A percentile compares a stretch with the other conserved stretches of the same genome.
phyloP scores from a whole-genome alignment of 2,329 filamentous ascomycete species.

The Phialophora macrospora region DNA sequence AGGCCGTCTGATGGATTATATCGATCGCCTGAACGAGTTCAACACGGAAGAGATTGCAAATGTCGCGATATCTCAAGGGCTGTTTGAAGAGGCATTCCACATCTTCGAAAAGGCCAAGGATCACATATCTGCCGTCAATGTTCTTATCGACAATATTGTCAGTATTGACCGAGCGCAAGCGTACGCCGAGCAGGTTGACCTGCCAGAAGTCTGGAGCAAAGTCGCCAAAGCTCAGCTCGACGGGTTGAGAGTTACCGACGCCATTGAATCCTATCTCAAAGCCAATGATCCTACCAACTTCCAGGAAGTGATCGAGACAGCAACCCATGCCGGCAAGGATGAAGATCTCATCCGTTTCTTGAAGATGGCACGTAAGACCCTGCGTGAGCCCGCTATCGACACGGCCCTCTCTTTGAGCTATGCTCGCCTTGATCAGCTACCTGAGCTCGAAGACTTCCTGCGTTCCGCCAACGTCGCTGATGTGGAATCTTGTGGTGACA shows the following conservation, averaged over 20 bases:
- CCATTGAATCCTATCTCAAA: constrained; percentile 96
- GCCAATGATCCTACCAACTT: constrained; percentile 92
- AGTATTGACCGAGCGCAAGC: constrained; percentile 97
- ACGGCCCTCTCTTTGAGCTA: constrained; percentile 93
- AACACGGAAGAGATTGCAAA: constrained; percentile 89
- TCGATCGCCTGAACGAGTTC: constrained; percentile 87
- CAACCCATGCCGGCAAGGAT: constrained; percentile 93
- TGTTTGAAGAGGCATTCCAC: constrained; percentile 96
- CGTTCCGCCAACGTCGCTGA: constrained; percentile 92
- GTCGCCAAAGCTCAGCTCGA: constrained; percentile 98
- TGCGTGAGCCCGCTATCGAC: constrained; percentile 90
- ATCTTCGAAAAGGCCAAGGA: constrained; percentile 98
- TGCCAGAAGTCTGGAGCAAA: constrained; percentile 96
- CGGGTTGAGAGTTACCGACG: constrained; percentile 87
- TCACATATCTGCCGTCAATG: constrained; percentile 82
- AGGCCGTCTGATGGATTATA: constrained; percentile 91
- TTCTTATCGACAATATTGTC: constrained; percentile 93
- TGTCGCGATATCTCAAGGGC: constrained; percentile 90
- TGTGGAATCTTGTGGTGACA: constrained; percentile 95
- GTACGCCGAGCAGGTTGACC: constrained; percentile 91
- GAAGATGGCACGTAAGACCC: constrained; percentile 95
- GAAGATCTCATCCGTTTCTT: constrained; percentile 96
- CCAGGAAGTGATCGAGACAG: constrained; percentile 92
- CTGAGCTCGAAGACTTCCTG: constrained; percentile 95
- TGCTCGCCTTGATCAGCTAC: constrained; percentile 86